These are phyloP conservation scores for Zymoseptoria pseudotritici DNA, from an alignment of 2,329 filamentous ascomycete genomes.

Conservation along the genomic window DNA sequence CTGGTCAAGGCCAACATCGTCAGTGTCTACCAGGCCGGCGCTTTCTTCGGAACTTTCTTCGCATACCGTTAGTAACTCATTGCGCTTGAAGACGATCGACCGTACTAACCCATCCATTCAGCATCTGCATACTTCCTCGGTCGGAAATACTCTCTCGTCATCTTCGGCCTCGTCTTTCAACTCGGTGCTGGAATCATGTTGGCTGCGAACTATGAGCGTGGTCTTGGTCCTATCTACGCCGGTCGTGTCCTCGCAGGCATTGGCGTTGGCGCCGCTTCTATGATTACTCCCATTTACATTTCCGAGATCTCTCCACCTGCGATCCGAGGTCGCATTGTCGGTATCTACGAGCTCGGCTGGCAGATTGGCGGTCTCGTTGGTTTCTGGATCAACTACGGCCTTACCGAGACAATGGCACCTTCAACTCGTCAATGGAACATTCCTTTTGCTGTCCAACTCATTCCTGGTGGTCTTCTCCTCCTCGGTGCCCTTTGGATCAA, in stretches of 20 bases:
- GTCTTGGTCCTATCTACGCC: constrained; percentile 52
- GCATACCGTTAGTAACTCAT: constrained; percentile 44
- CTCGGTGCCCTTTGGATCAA: constrained; percentile 37
- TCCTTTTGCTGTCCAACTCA: constrained; percentile 57
- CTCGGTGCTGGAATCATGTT: constrained; percentile 68
- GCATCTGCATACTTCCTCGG: constrained; percentile 59
- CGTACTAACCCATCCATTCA: constrained; percentile 1
- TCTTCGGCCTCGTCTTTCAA: constrained; percentile 58
- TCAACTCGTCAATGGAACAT: constrained; percentile 41
- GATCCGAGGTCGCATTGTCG: constrained; percentile 52
- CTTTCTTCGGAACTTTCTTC: constrained; percentile 71
- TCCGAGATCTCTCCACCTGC: constrained; percentile 51
- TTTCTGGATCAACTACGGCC: constrained; percentile 44
- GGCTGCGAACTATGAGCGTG: constrained; percentile 53
- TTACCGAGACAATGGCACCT: constrained; percentile 36
- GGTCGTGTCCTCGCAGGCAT: constrained; percentile 53
- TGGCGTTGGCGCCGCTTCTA: constrained; percentile 49
- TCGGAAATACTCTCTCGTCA: constrained; percentile 55
- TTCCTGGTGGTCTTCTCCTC: constrained; percentile 55
- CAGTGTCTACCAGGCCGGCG: constrained; percentile 73
- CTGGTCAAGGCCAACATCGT: constrained; percentile 68
- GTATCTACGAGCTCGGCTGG: constrained; percentile 51
- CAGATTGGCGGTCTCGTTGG: constrained; percentile 46
- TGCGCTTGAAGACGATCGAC: not conserved
- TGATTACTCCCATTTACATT: constrained; percentile 54